Conservation (phyloP, 352 stramenopile species). For the Globisporangium alternatum region DNA sequence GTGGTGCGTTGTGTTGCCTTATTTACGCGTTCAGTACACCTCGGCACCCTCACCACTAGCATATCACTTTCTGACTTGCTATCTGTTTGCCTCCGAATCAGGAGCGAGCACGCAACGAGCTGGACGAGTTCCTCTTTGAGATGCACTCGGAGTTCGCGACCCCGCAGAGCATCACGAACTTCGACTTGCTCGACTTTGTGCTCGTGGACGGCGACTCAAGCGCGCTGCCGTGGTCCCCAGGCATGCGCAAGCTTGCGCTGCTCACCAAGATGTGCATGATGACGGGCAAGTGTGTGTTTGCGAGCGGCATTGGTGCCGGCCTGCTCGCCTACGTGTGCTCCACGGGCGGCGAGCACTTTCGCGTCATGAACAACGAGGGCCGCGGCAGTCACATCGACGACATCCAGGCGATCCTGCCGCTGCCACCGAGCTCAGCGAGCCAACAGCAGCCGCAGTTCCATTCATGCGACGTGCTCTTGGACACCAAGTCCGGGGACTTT, state of each 20-base stretch:
- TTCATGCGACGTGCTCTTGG: slow-evolving; percentile 45
- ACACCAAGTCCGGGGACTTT: slow-evolving; percentile 73
- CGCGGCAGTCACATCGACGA: slow-evolving; percentile 44
- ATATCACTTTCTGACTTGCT: not conserved
- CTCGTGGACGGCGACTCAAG: slow-evolving; percentile 70
- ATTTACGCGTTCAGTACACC: slow-evolving; percentile 1
- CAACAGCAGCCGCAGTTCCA: slow-evolving; percentile 9
- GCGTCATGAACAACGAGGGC: slow-evolving; percentile 61
- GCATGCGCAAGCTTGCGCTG: slow-evolving; percentile 57
- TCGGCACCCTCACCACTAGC: not conserved
- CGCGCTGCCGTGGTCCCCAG: slow-evolving; percentile 56
- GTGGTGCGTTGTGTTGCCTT: slow-evolving; percentile 35
- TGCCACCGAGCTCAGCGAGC: slow-evolving; percentile 15
- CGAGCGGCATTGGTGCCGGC: slow-evolving; percentile 49
- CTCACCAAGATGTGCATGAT: slow-evolving; percentile 88
- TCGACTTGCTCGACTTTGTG: slow-evolving; percentile 81
- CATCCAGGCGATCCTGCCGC: slow-evolving; percentile 35
- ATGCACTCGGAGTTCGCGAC: slow-evolving; percentile 67
- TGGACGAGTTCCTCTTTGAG: slow-evolving; percentile 79
- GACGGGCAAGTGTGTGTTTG: slow-evolving; percentile 82
- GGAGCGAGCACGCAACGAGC: slow-evolving; percentile 56
- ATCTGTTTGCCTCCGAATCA: slow-evolving; percentile 13
- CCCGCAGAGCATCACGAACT: slow-evolving; percentile 66
- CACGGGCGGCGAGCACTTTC: slow-evolving; percentile 59
- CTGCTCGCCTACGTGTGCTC: slow-evolving; percentile 70